A percentile compares a stretch with the other conserved stretches of the same genome.
Conservation (phyloP, 495 filamentous ascomycete species). For the Neurospora sp. region DNA sequence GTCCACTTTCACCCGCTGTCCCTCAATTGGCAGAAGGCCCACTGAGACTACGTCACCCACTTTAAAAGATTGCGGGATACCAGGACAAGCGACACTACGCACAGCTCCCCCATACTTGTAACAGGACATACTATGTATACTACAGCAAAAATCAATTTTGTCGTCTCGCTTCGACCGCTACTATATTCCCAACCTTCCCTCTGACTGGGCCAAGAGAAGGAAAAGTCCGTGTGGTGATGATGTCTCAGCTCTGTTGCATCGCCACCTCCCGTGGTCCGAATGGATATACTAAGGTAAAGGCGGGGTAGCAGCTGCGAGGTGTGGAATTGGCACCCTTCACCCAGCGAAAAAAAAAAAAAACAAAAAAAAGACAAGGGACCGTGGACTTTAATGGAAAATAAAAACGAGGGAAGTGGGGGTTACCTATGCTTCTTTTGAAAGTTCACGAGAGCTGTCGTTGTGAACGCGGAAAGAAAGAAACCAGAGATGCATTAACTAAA, state of each 20-base stretch:
- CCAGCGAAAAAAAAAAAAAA: not conserved
- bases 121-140: not conserved
- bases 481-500: not conserved
- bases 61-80: not conserved
- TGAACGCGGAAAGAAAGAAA: not conserved
- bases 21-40: not conserved
- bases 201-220: not conserved
- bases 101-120: not conserved
- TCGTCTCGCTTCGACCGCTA: not conserved
- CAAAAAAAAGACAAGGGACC: not conserved
- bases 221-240: not conserved
- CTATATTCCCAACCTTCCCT: not conserved
- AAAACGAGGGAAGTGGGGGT: not conserved
- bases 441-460: not conserved
- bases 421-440: not conserved
- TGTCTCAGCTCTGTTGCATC: not conserved
- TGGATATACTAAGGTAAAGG: not conserved
- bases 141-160: not conserved
- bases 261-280: not conserved
- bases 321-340: not conserved
- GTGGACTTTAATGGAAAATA: not conserved
- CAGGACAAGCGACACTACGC: not conserved
- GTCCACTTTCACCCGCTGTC: not conserved
- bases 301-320: not conserved
- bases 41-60: not conserved